phyloP scores from a whole-genome alignment of 1,284 basidiomycete species.

The Erythrobasidium hasegawianum region DNA sequence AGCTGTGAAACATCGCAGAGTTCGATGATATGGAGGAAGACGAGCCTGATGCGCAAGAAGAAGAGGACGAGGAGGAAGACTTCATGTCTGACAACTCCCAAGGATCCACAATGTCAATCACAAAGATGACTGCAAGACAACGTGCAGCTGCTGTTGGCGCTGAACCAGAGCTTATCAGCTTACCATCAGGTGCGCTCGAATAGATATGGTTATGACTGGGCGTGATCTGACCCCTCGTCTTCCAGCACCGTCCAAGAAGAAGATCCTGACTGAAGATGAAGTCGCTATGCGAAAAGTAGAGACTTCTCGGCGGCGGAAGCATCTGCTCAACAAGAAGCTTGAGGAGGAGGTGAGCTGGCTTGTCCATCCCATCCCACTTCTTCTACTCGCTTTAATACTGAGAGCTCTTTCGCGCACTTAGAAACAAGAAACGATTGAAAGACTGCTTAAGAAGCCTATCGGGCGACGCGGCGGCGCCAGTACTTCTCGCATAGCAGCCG shows the following conservation, averaged over 20 bases:
- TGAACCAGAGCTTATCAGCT: slow-evolving; percentile 20
- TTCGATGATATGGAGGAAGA: slow-evolving; percentile 22
- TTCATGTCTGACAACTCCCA: slow-evolving; percentile 21
- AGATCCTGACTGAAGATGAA: slow-evolving; percentile 31
- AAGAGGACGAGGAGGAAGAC: slow-evolving; percentile 30
- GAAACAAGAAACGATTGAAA: slow-evolving; percentile 31
- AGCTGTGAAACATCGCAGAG: not conserved
- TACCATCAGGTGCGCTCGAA: slow-evolving; percentile 18
- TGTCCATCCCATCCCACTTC: not conserved
- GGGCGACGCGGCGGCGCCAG: slow-evolving; percentile 22
- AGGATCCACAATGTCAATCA: slow-evolving; percentile 16
- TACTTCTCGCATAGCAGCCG: slow-evolving; percentile 22
- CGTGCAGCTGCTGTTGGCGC: slow-evolving; percentile 27
- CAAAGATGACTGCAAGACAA: slow-evolving; percentile 33
- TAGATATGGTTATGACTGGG: not conserved
- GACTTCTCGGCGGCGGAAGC: slow-evolving; percentile 33
- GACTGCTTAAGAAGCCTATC: slow-evolving; percentile 30
- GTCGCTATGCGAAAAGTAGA: slow-evolving; percentile 35
- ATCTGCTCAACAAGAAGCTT: slow-evolving; percentile 33
- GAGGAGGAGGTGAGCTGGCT: slow-evolving; percentile 17
- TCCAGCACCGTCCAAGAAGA: slow-evolving; percentile 30
- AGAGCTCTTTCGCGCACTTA: too few relatives aligned
- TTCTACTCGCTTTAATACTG: too few relatives aligned
- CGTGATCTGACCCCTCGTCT: not conserved
- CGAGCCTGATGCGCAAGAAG: slow-evolving; percentile 14